A percentile compares a stretch with the other conserved stretches of the same genome.
Evolutionary conservation across 2,329 filamentous ascomycete species (phyloP).

Genomic region (Teratosphaeriaceae sp.): DNA sequence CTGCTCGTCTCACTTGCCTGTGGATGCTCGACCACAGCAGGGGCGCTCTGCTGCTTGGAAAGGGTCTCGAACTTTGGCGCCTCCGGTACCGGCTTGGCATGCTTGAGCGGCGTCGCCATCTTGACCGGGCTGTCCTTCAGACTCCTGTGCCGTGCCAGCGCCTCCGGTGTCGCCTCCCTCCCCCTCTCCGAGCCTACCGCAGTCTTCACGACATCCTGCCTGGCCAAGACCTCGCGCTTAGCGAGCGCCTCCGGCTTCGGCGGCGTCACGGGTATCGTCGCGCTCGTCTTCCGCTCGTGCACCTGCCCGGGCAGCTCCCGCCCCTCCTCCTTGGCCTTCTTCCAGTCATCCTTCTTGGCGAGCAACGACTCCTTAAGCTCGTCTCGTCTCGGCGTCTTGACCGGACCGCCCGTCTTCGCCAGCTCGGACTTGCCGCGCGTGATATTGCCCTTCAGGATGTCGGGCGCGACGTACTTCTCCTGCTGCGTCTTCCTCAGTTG

Average conservation of each 20-base stretch:
- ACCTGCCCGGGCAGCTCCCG: conserved; percentile 33
- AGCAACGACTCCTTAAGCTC: conserved; percentile 78
- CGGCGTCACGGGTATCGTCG: conserved; percentile 15
- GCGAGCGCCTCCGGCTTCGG: conserved; percentile 37
- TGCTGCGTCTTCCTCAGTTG: conserved; percentile 78
- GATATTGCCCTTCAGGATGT: conserved; percentile 85
- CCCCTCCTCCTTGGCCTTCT: conserved; percentile 30
- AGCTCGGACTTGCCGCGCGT: conserved; percentile 75
- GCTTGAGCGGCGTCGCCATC: conserved; percentile 5
- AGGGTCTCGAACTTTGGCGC: conserved; percentile 10
- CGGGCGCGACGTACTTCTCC: conserved; percentile 84
- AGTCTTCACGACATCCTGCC: conserved; percentile 19
- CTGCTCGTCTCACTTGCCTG: conserved; percentile 38
- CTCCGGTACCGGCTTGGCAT: conserved; percentile 2
- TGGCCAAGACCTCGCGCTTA: conserved; percentile 34
- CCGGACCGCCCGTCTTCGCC: conserved; percentile 71
- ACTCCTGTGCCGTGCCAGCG: conserved; percentile 37
- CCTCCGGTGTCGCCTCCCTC: conserved; percentile 39
- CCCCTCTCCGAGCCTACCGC: conserved; percentile 16
- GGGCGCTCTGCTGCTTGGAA: conserved; percentile 20
- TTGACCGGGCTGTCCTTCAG: conserved; percentile 24
- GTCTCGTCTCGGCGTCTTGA: conserved; percentile 72
- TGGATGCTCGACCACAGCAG: conserved; percentile 20
- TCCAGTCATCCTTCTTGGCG: conserved; percentile 55
- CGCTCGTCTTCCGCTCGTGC: conserved; percentile 25